Base-by-base conservation (phyloP, 2,329 filamentous ascomycete genomes). In the Leptographium radiaticola region DNA sequence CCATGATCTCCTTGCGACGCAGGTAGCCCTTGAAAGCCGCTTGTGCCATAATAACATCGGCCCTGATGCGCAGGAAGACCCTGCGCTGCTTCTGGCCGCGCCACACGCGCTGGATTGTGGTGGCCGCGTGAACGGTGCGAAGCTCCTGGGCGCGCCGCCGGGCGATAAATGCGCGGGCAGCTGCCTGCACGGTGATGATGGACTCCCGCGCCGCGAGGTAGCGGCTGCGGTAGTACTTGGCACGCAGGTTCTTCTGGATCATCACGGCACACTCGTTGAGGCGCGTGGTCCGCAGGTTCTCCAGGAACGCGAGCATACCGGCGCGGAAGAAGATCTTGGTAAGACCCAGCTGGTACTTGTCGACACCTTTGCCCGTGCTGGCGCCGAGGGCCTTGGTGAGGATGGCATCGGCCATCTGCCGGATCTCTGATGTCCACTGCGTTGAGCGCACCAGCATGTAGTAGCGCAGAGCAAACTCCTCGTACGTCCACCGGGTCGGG, bases 311-410 rank as follows among this genome's bases (percentile, higher is more conserved):
- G 62, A 98, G 83, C 93, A 98, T 98, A 69, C 93, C 93, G 54
- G 93, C 93, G 57, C 93, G 86, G 82, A 98, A 98, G 74, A 98
- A 98, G 66, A 98, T 96, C 74, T 98, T 98, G 52, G 91, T 97
- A 60, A 97, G 75, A 71, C 93, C 93, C 59, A 98, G 80, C 71
- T 98, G 93, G 66, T 97, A 98, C 71, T 95, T 98, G 73, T 97
- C 93, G 53, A 84, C 71, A 49, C 84, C 85, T 61, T 85, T 80
- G 56, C 80, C 81, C 45, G 77, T 87, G 61, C 81, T 83, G 57
- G 86, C 83, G 54, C 88, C 91, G 34, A 98, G 76, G 1, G 90
- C 93, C 70, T 90, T 93, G 56, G 81, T 84, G 59, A 98, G 71
- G 63, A 98, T 98, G 20, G 86, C 86, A 67, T 95, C 88, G 47